Conservation (phyloP, 805 yeast genomes). For the Grigorovia jiainica region DNA sequence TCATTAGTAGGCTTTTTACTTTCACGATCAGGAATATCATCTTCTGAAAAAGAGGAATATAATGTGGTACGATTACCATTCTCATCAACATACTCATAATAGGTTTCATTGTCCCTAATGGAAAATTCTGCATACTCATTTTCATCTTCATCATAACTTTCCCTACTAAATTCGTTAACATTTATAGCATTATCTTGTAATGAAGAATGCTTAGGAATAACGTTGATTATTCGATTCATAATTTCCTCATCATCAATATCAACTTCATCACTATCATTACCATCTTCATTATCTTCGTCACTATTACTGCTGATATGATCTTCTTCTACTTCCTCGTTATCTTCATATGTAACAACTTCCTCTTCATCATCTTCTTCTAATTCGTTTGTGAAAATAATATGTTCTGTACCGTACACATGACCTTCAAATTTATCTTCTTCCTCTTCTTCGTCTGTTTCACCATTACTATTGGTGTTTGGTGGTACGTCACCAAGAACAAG, state of each 20-base stretch:
- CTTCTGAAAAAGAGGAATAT: constrained; percentile 20
- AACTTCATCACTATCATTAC: constrained; percentile 9
- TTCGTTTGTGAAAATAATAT: constrained; percentile 21
- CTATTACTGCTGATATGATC: constrained; percentile 2
- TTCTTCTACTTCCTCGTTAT: constrained; percentile 1
- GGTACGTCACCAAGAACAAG: constrained; percentile 74
- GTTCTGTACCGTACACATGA: constrained; percentile 11
- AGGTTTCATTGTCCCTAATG: constrained; percentile 23
- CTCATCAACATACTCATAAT: constrained; percentile 29
- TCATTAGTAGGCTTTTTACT: too few species aligned
- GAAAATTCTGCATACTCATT: constrained; percentile 37
- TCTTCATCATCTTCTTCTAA: constrained; percentile 11
- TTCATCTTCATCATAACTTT: too few species aligned
- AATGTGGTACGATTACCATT: constrained; percentile 28
- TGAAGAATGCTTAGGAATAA: too few species aligned
- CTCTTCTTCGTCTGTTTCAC: constrained; percentile 36
- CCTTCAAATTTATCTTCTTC: constrained; percentile 38
- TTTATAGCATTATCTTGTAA: too few species aligned
- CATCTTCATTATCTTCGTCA: constrained; percentile 6
- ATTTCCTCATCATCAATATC: constrained; percentile 23
- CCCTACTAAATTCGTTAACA: too few species aligned
- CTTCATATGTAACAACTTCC: constrained; percentile 7
- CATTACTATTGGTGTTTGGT: constrained; percentile 25
- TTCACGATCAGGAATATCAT: constrained; percentile 12
- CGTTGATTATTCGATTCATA: too few species aligned